Base-by-base conservation (phyloP, 2,329 filamentous ascomycete genomes). In the Penicillium palitans region DNA sequence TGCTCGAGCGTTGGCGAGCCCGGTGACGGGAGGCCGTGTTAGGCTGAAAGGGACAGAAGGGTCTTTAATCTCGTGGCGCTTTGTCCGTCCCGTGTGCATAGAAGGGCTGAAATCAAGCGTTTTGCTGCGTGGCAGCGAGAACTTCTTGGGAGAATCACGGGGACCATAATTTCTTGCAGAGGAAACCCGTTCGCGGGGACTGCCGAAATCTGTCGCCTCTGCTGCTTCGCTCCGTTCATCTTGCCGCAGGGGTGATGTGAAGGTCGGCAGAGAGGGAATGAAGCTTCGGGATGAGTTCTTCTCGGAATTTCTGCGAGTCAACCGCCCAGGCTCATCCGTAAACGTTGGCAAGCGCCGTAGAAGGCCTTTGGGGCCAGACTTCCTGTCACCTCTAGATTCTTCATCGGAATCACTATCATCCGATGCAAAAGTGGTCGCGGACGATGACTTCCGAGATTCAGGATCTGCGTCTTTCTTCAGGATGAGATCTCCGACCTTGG, bases 401-500 rank as follows among this genome's bases (percentile, higher is more conserved):
- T 78, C 76, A 42, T 83, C 81, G 3, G 72, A 72, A 55, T 81
- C 80, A 4, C 77, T 79, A 25, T 79, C 74, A 31, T 82, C 80
- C 6, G 81, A 83, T 13, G 76, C 71, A 55, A 74, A 59, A 37
- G 75, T 79, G 2, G 78, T 79, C 48, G 74, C 72, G 47, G 82
- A 80, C 54, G 73, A 79, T 48, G 69, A 77, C 63, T 71, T 72
- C 44, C 70, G 72, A 57, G 76, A 78, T 63, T 78, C 76, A 13
- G 76, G 72, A 33, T 68, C 72, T 24, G 74, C 69, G 33, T 88
- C 86, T 66, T 82, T 84, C 64, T 81, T 83, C 72, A 86, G 79
- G 24, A 88, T 82, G 44, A 84, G 79, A 50, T 86, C 84, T 17
- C 84, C 83, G 35, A 88, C 81, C 66, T 83, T 84, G 0, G 84